These are phyloP conservation scores for Pulveroboletus sp. DNA, from an alignment of 768 basidiomycete genomes.

Conservation along the genomic window DNA sequence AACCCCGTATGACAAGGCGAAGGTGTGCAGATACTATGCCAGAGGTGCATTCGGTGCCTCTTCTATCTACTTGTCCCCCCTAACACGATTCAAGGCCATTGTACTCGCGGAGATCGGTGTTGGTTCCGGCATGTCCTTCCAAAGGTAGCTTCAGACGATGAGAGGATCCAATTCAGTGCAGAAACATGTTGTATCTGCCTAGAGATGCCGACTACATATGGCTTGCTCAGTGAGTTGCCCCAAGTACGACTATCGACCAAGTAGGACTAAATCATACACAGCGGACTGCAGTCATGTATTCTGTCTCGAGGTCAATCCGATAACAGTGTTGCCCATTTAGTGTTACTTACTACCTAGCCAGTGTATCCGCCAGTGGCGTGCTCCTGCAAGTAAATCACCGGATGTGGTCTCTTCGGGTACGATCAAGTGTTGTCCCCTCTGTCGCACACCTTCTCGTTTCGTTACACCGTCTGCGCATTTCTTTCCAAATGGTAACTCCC, in stretches of 20 bases:
- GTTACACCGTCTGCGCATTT: conserved; percentile 72
- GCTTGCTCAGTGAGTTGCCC: conserved; percentile 52
- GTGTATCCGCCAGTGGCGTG: conserved; percentile 81
- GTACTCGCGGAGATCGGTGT: conserved; percentile 62
- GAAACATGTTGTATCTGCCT: conserved; percentile 68
- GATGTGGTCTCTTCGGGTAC: conserved; percentile 53
- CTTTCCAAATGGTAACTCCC: conserved; percentile 48
- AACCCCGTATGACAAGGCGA: conserved; percentile 67
- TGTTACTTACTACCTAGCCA: conserved; percentile 24
- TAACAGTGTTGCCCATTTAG: background rate
- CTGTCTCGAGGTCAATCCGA: conserved; percentile 55
- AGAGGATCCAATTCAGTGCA: conserved; percentile 33
- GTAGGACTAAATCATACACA: conserved; percentile 25
- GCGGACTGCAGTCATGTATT: conserved; percentile 76
- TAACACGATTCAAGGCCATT: conserved; percentile 48
- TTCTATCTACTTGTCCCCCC: background rate
- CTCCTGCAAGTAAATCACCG: conserved; percentile 45
- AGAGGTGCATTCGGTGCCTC: conserved; percentile 38
- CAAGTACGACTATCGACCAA: background rate
- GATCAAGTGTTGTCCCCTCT: conserved; percentile 77
- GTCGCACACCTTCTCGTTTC: conserved; percentile 60
- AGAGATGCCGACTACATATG: conserved; percentile 65
- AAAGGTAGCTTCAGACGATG: conserved; percentile 19
- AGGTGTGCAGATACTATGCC: conserved; percentile 63
- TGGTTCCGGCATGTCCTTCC: conserved; percentile 64